Base-by-base conservation (phyloP, 176 grass and related monocot species). In the Oryza glumipatula region DNA sequence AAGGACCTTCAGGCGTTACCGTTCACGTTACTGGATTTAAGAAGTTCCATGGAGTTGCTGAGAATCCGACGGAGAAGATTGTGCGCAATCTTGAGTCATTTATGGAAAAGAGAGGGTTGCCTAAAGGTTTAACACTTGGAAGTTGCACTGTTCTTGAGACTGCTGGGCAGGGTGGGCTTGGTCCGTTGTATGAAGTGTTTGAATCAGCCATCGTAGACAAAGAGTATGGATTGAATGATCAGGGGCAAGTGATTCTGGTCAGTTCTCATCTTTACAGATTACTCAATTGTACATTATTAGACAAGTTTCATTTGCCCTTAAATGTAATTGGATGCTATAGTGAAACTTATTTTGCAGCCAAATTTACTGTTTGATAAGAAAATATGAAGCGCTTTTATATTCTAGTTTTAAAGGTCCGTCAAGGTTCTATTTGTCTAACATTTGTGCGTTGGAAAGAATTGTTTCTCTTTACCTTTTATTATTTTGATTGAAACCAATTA, bases 141-240 rank as follows among this genome's bases (percentile, higher is more conserved):
- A 92, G 80, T 41, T 92, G 87, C 67, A 90, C 82, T 39, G 51
- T 97, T 86, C 94, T 97, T 63, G 94, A 97, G 67, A 89, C 94
- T 17, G 94, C 94, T 0, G 94, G 94, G 51, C 87, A 94, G 73
- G 87, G 94, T 19, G 91, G 79, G 3, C 69, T 92, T 32, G 82
- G 73, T 83, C 69, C 73, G 52, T 78, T 97, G 39, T 72, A 92
- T 66, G 84, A 90, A 46, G 26, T 97, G 51, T 73, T 97, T 5
- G 82, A 94, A 28, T 87, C 84, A 12, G 70, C 91, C 65, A 67
- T 92, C 11, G 5, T 66, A 3, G 72, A 70, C 26, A 45, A 28
- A 81, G 84, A 90, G 17, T 3, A 73, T 5, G 84, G 79, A 44
- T 81, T 63, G 28, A 75, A 61, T 0, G 44, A 80, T 69, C 43